A percentile compares a stretch with the other conserved stretches of the same genome.
Conservation (phyloP, 305 asterid species). For the Fraxinus sp. region DNA sequence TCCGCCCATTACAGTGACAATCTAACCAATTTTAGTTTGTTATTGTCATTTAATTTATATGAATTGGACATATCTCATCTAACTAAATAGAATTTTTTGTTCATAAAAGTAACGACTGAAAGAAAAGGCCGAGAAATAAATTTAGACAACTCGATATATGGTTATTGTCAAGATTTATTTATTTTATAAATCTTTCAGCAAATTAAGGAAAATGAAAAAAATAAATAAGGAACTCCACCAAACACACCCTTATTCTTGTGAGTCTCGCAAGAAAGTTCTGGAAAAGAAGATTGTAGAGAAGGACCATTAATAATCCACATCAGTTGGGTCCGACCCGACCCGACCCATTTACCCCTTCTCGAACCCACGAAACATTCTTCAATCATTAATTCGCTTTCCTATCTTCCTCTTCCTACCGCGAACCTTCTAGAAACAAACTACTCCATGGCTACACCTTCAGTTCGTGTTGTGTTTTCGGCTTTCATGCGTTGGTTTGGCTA, state of each 20-base stretch:
- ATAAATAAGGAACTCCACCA: neutral
- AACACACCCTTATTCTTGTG: neutral
- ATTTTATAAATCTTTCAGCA: no score
- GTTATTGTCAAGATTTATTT: no score
- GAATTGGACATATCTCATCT: neutral
- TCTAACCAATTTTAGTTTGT: no score
- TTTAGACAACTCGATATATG: no score
- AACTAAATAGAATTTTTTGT: no score
- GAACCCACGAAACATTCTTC: constrained; percentile 22
- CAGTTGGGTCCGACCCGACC: neutral
- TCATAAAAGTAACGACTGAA: neutral
- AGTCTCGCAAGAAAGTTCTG: constrained; percentile 28
- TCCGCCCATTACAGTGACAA: no score
- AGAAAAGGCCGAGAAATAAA: no score
- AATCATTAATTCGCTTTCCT: constrained; percentile 12
- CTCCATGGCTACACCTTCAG: constrained; percentile 7
- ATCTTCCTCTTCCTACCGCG: constrained; percentile 17
- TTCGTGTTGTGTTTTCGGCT: constrained; percentile 15
- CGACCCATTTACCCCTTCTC: constrained; percentile 12
- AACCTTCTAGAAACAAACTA: constrained; percentile 34
- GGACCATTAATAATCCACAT: neutral
- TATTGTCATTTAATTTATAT: no score
- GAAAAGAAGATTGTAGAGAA: constrained; percentile 21
- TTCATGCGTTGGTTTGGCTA: constrained; percentile 13
- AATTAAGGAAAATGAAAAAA: neutral